Conservation (phyloP, 2,329 filamentous ascomycete species). For the Berkeleyomyces rouxiae region DNA sequence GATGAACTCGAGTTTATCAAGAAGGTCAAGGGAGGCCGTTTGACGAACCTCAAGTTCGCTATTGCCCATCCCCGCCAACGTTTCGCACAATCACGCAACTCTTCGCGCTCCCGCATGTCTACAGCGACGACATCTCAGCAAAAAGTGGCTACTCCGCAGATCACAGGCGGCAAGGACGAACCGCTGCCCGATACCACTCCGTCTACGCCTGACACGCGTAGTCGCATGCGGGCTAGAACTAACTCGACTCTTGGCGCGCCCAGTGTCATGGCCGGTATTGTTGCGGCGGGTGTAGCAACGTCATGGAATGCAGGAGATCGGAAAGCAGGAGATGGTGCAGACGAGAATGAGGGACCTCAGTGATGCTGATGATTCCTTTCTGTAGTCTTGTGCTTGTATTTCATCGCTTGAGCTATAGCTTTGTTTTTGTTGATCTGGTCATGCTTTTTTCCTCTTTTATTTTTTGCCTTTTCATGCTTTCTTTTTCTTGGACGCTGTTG, state of each 20-base stretch:
- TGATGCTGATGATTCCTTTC: not conserved
- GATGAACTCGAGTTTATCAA: slow-evolving; percentile 70
- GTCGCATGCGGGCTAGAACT: slow-evolving; percentile 47
- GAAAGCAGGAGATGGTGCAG: slow-evolving; percentile 17
- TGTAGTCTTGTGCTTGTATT: slow-evolving; percentile 6
- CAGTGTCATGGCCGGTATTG: slow-evolving; percentile 68
- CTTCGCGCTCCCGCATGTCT: slow-evolving; percentile 47
- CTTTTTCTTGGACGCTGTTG: not conserved
- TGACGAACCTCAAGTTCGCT: slow-evolving; percentile 67
- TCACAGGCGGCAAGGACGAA: slow-evolving; percentile 30
- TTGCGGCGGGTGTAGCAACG: slow-evolving; percentile 58
- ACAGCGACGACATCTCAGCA: slow-evolving; percentile 30
- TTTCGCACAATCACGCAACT: slow-evolving; percentile 33
- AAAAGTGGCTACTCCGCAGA: slow-evolving; percentile 28
- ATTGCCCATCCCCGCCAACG: slow-evolving; percentile 53
- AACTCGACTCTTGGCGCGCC: slow-evolving; percentile 60
- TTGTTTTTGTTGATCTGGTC: slow-evolving; percentile 2
- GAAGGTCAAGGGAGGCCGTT: slow-evolving; percentile 61
- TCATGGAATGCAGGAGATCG: slow-evolving; percentile 59
- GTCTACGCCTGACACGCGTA: slow-evolving; percentile 21
- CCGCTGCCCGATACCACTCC: slow-evolving; percentile 24
- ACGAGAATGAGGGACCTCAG: slow-evolving; percentile 13
- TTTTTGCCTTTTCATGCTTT: not conserved
- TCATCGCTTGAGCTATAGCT: slow-evolving; percentile 6
- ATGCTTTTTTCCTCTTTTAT: not conserved